Evolutionary conservation across 2,329 filamentous ascomycete species (phyloP).

Genomic region (Scortechinia acanthostroma): DNA sequence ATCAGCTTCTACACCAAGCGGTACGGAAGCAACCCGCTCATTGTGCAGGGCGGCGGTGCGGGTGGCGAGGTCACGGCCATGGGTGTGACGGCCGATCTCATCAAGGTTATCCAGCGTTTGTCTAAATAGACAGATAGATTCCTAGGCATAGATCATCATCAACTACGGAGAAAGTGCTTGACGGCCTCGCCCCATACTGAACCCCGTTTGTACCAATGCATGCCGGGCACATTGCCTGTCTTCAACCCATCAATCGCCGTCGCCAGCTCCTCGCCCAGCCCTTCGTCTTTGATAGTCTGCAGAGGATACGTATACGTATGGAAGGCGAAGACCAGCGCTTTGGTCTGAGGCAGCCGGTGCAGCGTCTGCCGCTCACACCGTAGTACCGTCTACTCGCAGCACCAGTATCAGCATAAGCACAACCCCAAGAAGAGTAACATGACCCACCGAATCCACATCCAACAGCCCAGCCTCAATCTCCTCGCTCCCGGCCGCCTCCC

Average conservation of each 20-base stretch:
- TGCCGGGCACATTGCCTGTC: constrained; percentile 39
- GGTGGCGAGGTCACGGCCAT: constrained; percentile 70
- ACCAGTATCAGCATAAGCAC: constrained; percentile 8
- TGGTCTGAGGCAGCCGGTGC: constrained; percentile 35
- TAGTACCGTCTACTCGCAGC: constrained; percentile 16
- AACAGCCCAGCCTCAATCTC: constrained; percentile 21
- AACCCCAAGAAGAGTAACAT: constrained; percentile 5
- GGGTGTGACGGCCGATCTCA: constrained; percentile 64
- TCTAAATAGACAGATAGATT: too few species aligned
- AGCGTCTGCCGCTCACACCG: constrained; percentile 43
- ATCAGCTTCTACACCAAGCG: constrained; percentile 71
- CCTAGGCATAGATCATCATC: constrained; percentile 6
- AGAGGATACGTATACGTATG: constrained; percentile 45
- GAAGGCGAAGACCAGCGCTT: constrained; percentile 42
- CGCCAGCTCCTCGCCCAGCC: constrained; percentile 33
- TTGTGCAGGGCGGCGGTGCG: constrained; percentile 66
- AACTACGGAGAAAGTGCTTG: constrained; percentile 32
- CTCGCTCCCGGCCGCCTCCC: constrained; percentile 11
- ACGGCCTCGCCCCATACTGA: constrained; percentile 36
- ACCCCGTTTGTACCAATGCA: constrained; percentile 43
- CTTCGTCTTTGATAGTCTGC: constrained; percentile 37
- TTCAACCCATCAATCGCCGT: constrained; percentile 43
- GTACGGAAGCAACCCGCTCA: constrained; percentile 64
- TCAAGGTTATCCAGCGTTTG: constrained; percentile 56
- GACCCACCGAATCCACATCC: constrained; percentile 27